phyloP scores from a whole-genome alignment of 495 filamentous ascomycete genomes.

The Aspergillus bridgeri region DNA sequence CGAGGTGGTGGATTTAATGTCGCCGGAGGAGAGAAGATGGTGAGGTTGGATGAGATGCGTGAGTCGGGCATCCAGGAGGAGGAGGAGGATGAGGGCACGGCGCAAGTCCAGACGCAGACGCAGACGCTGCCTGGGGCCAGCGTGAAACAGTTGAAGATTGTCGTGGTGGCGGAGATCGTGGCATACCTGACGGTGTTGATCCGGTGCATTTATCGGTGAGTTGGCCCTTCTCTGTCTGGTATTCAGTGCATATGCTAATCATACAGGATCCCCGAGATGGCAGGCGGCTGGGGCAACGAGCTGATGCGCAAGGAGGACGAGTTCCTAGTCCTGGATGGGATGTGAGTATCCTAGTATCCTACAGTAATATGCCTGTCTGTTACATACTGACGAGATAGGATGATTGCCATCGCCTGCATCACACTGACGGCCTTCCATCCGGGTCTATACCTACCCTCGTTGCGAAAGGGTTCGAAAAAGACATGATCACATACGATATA shows the following conservation, averaged over 20 bases:
- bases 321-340: conserved; percentile 61
- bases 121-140: neutral
- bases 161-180: conserved; percentile 48
- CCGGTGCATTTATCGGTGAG: conserved; percentile 64
- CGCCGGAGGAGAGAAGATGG: conserved; percentile 30
- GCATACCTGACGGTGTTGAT: conserved; percentile 61
- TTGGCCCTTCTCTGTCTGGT: neutral
- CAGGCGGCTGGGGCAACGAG: conserved; percentile 62
- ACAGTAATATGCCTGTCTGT: no score
- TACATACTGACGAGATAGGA: conserved; percentile 26
- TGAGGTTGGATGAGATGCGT: neutral
- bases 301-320: conserved; percentile 65
- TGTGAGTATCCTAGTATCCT: conserved; percentile 41
- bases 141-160: conserved; percentile 33
- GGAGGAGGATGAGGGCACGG: neutral
- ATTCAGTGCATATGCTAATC: no score
- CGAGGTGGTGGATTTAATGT: conserved; percentile 30
- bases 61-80: neutral
- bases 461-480: conserved; percentile 34
- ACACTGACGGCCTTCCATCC: conserved; percentile 50
- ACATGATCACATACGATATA: conserved; percentile 9
- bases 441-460: conserved; percentile 43
- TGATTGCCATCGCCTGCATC: conserved; percentile 46
- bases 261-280: conserved; percentile 44
- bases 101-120: neutral